Evolutionary conservation across 176 grass and related monocot species (phyloP), one percentile per base, ranked within the genome.

Genomic region (Aegilops longissima): DNA sequence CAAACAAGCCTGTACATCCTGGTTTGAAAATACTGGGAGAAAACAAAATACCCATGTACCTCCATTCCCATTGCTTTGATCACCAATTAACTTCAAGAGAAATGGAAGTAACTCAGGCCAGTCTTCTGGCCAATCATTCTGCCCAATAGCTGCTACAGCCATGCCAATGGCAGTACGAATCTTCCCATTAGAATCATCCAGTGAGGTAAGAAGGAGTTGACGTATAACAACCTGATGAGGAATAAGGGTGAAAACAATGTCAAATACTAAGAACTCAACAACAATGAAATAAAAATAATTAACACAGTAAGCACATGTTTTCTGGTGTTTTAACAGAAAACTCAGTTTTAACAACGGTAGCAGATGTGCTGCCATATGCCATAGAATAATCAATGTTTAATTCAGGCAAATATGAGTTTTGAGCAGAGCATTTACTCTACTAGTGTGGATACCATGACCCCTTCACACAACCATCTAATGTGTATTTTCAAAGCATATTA

Each of bases 91-190:
- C 82, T 89, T 95, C 73, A 98, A 86, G 79, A 98, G 90, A 88
- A 94, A 88, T 13, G 93, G 93, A 73, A 98, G 90, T 70, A 98
- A 89, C 76, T 98, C 96, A 49, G 90, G 93, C 93, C 96, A 98
- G 62, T 93, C 92, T 89, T 98, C 93, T 79, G 91, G 96, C 96
- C 96, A 98, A 76, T 98, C 96, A 73, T 92, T 91, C 71, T 96
- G 96, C 38, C 90, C 92, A 92, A 98, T 96, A 45, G 93, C 88
- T 86, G 92, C 93, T 78, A 96, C 81, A 80, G 92, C 93, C 96
- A 98, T 96, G 78, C 96, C 89, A 68, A 95, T 90, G 79, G 93
- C 96, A 38, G 93, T 98, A 54, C 86, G 96, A 34, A 98, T 98
- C 79, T 98, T 98, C 72, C 93, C 88, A 49, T 98, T 88, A 86